Percentiles rank a stretch among this genome's conserved stretches.
Conservation (phyloP, 2,329 filamentous ascomycete species). For the Penicillium sp. region DNA sequence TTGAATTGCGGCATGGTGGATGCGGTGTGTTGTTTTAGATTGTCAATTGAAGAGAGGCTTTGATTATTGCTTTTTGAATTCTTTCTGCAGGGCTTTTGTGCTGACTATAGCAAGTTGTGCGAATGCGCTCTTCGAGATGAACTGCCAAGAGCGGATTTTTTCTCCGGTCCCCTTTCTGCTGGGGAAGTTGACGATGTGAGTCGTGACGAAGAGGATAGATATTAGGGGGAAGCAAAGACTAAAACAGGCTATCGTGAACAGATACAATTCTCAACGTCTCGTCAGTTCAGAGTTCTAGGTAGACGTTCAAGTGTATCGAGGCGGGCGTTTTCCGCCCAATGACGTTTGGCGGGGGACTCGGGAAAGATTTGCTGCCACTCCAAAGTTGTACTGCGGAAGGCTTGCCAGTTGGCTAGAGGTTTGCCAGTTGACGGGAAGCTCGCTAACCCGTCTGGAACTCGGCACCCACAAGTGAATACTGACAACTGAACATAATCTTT, state of each 20-base stretch:
- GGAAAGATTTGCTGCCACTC: background rate
- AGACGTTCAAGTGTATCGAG: constrained; percentile 8
- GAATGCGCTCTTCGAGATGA: background rate
- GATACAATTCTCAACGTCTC: background rate
- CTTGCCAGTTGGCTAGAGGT: no score
- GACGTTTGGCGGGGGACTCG: constrained; percentile 16
- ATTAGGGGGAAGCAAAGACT: background rate
- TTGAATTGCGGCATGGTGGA: constrained; percentile 25
- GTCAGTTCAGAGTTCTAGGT: background rate
- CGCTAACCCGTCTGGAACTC: no score
- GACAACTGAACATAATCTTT: no score
- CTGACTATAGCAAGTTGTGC: background rate
- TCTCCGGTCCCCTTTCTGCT: background rate
- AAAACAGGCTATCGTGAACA: background rate
- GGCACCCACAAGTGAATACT: no score
- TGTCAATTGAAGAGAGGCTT: background rate
- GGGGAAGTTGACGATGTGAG: background rate
- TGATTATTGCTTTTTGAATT: background rate
- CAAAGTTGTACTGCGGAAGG: no score
- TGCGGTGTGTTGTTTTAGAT: background rate
- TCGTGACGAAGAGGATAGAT: background rate
- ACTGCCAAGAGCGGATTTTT: background rate
- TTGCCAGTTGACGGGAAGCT: no score
- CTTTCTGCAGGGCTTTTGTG: background rate
- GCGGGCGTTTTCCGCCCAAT: constrained; percentile 25